Evolutionary conservation across 2,329 filamentous ascomycete genomes (phyloP).

Genomic region (Talaromyces albobiverticillius): DNA sequence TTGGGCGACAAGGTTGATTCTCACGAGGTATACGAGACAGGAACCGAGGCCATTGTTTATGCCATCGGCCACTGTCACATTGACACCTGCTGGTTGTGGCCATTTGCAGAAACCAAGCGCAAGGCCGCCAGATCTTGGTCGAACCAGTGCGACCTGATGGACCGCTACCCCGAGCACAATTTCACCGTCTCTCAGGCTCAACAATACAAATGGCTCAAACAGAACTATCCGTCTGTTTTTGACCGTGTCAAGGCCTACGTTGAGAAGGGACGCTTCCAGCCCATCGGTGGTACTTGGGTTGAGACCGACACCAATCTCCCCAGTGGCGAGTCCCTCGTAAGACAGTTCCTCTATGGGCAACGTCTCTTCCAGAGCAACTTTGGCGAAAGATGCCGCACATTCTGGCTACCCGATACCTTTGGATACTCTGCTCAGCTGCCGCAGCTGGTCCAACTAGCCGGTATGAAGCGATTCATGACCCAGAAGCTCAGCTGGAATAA

Average conservation of each 20-base stretch:
- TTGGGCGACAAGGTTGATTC: constrained; percentile 79
- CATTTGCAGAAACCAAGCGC: constrained; percentile 94
- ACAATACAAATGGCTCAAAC: constrained; percentile 96
- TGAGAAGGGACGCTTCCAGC: constrained; percentile 85
- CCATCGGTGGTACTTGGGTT: constrained; percentile 96
- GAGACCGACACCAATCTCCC: constrained; percentile 98
- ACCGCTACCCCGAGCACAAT: constrained; percentile 87
- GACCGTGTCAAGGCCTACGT: constrained; percentile 90
- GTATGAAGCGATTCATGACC: constrained; percentile 94
- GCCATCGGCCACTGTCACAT: constrained; percentile 97
- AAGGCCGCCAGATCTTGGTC: constrained; percentile 96
- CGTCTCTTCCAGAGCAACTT: constrained; percentile 93
- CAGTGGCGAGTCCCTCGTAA: constrained; percentile 86
- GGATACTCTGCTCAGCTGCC: constrained; percentile 94
- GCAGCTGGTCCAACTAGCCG: constrained; percentile 88
- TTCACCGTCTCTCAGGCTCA: constrained; percentile 94
- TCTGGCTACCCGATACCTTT: constrained; percentile 98
- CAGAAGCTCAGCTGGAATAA: constrained; percentile 99
- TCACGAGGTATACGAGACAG: constrained; percentile 75
- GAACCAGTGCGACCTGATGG: constrained; percentile 92
- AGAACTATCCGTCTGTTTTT: constrained; percentile 82
- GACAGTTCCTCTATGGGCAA: constrained; percentile 94
- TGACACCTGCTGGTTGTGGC: constrained; percentile 98
- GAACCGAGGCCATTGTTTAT: constrained; percentile 72
- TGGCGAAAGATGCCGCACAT: constrained; percentile 81